Evolutionary conservation across 139 green algal species (phyloP).

Genomic region (Picochlorum costavermella): DNA sequence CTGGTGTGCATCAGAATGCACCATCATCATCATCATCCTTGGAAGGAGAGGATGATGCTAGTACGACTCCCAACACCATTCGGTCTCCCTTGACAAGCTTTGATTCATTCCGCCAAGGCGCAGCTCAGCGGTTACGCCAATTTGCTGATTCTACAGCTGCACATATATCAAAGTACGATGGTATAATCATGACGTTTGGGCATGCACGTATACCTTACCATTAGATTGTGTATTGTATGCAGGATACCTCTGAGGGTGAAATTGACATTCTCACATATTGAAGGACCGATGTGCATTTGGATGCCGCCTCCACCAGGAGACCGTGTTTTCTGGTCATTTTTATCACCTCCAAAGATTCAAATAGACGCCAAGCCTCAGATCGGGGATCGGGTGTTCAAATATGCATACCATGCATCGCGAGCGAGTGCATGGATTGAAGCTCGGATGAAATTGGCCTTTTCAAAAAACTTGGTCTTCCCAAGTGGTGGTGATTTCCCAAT

Average conservation of each 20-base stretch:
- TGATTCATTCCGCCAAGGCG: slow-evolving; percentile 6
- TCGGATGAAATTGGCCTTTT: slow-evolving; percentile 32
- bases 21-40: not conserved
- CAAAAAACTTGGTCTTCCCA: slow-evolving; percentile 45
- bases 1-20: not conserved
- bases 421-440: slow-evolving; percentile 34
- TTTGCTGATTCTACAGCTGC: slow-evolving; percentile 27
- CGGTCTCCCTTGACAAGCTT: not conserved
- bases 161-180: slow-evolving; percentile 13
- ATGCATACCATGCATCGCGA: slow-evolving; percentile 25
- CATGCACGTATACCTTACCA: no score
- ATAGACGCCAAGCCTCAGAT: slow-evolving; percentile 30
- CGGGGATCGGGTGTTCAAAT: slow-evolving; percentile 39
- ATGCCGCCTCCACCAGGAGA: slow-evolving; percentile 43
- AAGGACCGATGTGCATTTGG: slow-evolving; percentile 36
- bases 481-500: slow-evolving; percentile 32
- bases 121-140: slow-evolving; percentile 16
- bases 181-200: no score
- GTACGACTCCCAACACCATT: not conserved
- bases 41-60: not conserved
- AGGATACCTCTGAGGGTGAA: slow-evolving; percentile 40
- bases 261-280: slow-evolving; percentile 30
- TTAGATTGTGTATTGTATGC: not conserved
- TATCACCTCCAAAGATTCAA: slow-evolving; percentile 26
- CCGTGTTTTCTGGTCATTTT: slow-evolving; percentile 42